Evolutionary conservation across 2,329 filamentous ascomycete species (phyloP), one percentile per base, ranked within the genome.

Genomic region (Apiospora malaysiana): DNA sequence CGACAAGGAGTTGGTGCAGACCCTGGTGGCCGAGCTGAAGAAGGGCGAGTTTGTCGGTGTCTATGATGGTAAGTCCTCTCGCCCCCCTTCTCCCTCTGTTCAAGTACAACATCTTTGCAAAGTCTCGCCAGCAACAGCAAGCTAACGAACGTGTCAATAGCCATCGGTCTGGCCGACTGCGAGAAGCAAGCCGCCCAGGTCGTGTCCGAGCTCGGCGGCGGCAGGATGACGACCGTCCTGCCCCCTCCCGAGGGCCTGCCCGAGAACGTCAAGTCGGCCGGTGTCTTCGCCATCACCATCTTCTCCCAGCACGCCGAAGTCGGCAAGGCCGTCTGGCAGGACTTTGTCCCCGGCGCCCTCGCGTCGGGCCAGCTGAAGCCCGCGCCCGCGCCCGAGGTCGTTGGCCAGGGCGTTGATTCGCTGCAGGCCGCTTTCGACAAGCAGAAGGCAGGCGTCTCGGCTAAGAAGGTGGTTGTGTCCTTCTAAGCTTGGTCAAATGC

Each of bases 11-110:
- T 69, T 79, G 16, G 70, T 75, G n/a, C 75, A 77, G 0, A 73
- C 78, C 5, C 74, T 83, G n/a, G 69, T 81, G 40, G 69, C 69
- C 10, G 76, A 72, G 16, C 70, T 82, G 43, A 74, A 77, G 68
- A 77, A 68, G 66, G 81, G 79, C 72, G 73, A 68, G 4, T 72
- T 74, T 16, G 79, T 76, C 0, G 81, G 81, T 21, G 79, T 77
- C 5, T 74, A 82, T 21, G 63, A 70, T n/a, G 65, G 66, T 68
- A 68, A 32, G 43, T 21, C 27, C 8, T 8, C 65, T 23, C 8
- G 42, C 42, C 9, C 59, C 8, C 10, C 12, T 6, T 9, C 40
- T 6, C 27, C 59, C 32, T 25, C 18, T 5, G 2, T 63, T 25
- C 21, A 14, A n/a, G 25, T 65, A 6, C 32, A 32, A 32, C 6